These are phyloP conservation scores for Penicillium sp. DNA, from an alignment of 2,329 filamentous ascomycete genomes.

Conservation along the genomic window DNA sequence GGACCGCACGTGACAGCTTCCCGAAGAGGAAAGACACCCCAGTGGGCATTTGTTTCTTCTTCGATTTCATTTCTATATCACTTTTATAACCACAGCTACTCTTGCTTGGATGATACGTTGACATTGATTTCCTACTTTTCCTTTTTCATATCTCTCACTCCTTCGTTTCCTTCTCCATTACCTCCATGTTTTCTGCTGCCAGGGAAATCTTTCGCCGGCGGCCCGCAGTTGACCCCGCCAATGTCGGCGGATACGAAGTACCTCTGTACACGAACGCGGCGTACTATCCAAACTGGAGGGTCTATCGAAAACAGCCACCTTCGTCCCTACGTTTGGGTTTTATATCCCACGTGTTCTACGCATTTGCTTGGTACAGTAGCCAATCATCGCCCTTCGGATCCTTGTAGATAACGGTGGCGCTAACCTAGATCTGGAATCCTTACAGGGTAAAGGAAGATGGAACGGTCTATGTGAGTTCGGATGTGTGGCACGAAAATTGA, in stretches of 20 bases:
- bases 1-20: conserved; percentile 21
- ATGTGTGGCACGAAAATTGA: neutral
- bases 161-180: neutral
- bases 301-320: conserved; percentile 69
- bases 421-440: conserved; percentile 22
- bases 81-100: neutral
- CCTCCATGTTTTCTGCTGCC: conserved; percentile 18
- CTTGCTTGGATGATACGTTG: neutral
- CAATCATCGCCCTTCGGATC: conserved; percentile 13
- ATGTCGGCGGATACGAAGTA: conserved; percentile 28
- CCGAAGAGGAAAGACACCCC: conserved; percentile 17
- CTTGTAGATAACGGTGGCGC: conserved; percentile 21
- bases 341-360: conserved; percentile 78
- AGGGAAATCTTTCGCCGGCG: conserved; percentile 18
- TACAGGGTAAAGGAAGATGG: conserved; percentile 64
- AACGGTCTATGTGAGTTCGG: conserved; percentile 63
- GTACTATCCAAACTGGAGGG: conserved; percentile 76
- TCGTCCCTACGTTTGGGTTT: conserved; percentile 69
- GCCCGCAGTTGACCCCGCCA: conserved; percentile 17
- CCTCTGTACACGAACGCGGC: conserved; percentile 61
- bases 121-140: neutral
- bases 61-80: neutral
- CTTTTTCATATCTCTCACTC: neutral
- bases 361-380: conserved; percentile 59
- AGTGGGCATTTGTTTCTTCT: conserved; percentile 1